Base-by-base conservation (phyloP, 306 rosid species). In the Cucurbita maxima region DNA sequence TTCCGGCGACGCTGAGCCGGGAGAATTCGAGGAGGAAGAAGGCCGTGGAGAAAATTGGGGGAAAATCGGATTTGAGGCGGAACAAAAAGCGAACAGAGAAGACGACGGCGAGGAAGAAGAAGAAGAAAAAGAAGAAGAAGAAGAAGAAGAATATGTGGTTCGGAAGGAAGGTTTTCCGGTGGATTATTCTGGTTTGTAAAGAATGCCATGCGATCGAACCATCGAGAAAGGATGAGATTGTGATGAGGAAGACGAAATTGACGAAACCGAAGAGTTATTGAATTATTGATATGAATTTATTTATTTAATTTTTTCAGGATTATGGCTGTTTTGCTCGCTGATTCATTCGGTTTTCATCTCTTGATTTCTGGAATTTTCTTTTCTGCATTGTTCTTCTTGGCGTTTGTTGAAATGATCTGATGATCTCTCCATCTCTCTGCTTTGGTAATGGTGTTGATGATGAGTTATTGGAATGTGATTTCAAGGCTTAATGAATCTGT, bases 111-210 rank as follows among this genome's bases (percentile, higher is more conserved):
- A 71, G 41, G 54, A 74, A 59, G 74, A 77, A 70, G 56, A 52
- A 20, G 25, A 30, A 30, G 34, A 30, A 22, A 1, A 22, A 30
- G 34, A 69, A 44, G 25, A 48, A 41, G 52, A 81, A 62, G 64
- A 69, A 30, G 58, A 58, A 11, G 59, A 67, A 30, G 72, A 61
- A 8, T 3, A 22, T 72, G 13, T 55, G 81, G 72, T 50, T 84
- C 18, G 85, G 87, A 11, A 48, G 82, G 80, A 86, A 87, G 69
- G 51, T 90, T 73, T 80, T 90, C 34, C 82, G 85, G 84, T 89
- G 98, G 98, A 64, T 75, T 62, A 38, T 75, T 2, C 40, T 61
- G 50, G 58, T 75, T 15, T 75, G 78, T 41, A 75, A 51, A 13
- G 72, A 75, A n/a, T 75, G 78, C 10, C 78, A 75, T 63, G 78